Evolutionary conservation across 1,284 basidiomycete species (phyloP).

Genomic region (Meira nashicola): DNA sequence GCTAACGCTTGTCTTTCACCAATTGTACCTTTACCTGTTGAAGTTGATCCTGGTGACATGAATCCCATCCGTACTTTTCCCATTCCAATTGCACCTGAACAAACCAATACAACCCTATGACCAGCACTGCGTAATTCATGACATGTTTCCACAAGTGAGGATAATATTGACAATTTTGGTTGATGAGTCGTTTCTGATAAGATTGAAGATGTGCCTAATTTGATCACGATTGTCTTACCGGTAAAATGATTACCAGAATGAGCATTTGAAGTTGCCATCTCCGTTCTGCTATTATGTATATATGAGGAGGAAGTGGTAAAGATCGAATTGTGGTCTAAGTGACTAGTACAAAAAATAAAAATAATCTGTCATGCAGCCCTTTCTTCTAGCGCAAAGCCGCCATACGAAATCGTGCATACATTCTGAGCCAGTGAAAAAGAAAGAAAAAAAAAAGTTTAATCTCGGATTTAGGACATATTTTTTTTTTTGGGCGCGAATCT

Average conservation of each 20-base stretch:
- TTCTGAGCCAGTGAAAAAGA: too few species aligned
- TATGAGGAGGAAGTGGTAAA: too few species aligned
- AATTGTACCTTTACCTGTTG: slow-evolving; percentile 68
- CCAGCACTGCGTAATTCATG: slow-evolving; percentile 71
- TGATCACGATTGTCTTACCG: slow-evolving; percentile 47
- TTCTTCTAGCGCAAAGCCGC: too few species aligned
- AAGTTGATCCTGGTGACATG: slow-evolving; percentile 54
- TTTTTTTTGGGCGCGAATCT: too few species aligned
- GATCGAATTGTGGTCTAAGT: too few species aligned
- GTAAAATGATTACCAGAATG: neutral
- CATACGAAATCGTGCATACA: too few species aligned
- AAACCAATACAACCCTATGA: slow-evolving; percentile 90
- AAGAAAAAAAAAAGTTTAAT: too few species aligned
- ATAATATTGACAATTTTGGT: slow-evolving; percentile 82
- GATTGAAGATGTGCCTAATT: slow-evolving; percentile 51
- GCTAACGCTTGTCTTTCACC: slow-evolving; percentile 92
- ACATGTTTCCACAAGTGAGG: slow-evolving; percentile 86
- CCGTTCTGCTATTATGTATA: too few species aligned
- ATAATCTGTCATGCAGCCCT: too few species aligned
- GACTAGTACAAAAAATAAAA: too few species aligned
- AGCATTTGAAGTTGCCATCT: too few species aligned
- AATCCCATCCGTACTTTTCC: slow-evolving; percentile 87
- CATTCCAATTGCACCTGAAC: slow-evolving; percentile 92
- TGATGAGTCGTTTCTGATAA: slow-evolving; percentile 40
- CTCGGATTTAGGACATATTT: too few species aligned